Evolutionary conservation across 306 rosid species (phyloP).

Genomic region (Quercus mongolica): DNA sequence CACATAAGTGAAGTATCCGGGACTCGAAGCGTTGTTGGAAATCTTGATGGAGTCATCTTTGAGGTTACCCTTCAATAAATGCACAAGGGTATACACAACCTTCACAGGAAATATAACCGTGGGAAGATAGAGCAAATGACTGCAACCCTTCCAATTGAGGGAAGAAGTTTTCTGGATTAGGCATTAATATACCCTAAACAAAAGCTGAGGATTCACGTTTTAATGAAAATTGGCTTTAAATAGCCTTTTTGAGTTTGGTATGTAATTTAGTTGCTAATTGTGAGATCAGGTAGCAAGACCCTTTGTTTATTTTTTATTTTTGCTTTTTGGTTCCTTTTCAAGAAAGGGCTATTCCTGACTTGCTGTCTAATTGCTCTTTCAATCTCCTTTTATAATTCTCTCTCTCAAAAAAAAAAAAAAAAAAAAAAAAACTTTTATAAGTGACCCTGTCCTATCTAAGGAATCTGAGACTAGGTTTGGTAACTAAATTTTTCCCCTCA

Average conservation of each 20-base stretch:
- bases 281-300: neutral
- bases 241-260: neutral
- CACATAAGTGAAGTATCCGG: slow-evolving; percentile 68
- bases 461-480: no score
- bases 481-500: no score
- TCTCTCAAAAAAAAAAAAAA: no score
- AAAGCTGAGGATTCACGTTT: neutral
- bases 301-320: neutral
- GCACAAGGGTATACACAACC: neutral
- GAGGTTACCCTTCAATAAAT: slow-evolving; percentile 53
- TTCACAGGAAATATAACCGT: neutral
- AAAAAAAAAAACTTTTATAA: no score
- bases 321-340: neutral
- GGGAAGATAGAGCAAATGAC: neutral
- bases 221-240: neutral
- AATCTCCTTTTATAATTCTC: no score
- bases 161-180: neutral
- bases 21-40: slow-evolving; percentile 49
- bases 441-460: no score
- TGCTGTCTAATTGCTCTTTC: no score
- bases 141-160: neutral
- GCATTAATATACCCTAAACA: neutral
- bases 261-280: neutral
- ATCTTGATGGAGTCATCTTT: slow-evolving; percentile 75
- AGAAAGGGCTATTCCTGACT: no score